Conservation (phyloP, 257 asterid species). For the Lycium ferocissimum region DNA sequence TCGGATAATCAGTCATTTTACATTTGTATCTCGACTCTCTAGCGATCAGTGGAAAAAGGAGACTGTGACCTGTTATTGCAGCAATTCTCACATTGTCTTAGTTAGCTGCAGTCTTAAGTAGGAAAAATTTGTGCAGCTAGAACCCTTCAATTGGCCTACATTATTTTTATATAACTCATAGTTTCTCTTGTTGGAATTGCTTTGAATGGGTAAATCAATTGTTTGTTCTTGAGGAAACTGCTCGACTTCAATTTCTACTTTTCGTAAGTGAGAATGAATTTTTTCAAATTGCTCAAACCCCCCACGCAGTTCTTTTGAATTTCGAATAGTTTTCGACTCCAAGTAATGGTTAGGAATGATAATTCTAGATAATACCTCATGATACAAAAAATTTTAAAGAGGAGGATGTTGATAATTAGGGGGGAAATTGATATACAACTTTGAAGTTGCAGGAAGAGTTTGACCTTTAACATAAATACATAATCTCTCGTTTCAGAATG, state of each 20-base stretch:
- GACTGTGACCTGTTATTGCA: background rate
- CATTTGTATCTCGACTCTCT: constrained; percentile 2
- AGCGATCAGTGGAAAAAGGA: background rate
- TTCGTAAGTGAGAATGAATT: background rate
- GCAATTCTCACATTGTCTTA: constrained; percentile 1
- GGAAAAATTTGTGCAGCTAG: background rate
- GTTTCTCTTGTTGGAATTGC: background rate
- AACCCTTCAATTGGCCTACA: constrained; percentile 15
- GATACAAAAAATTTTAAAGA: too few species aligned
- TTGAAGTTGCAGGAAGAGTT: too few species aligned
- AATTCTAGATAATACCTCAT: too few species aligned
- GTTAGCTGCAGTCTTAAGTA: background rate
- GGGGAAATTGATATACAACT: too few species aligned
- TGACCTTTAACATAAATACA: too few species aligned
- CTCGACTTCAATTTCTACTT: background rate
- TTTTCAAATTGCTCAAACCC: too few species aligned
- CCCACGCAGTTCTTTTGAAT: too few species aligned
- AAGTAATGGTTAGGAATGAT: too few species aligned
- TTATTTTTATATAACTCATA: background rate
- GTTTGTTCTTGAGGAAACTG: background rate
- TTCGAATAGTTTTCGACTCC: too few species aligned
- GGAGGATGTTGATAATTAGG: too few species aligned
- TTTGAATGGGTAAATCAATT: background rate
- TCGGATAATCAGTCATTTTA: background rate
- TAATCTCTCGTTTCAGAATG: background rate